Evolutionary conservation across 164 flowering plant species (phyloP).

Genomic region (Macadamia integrifolia): DNA sequence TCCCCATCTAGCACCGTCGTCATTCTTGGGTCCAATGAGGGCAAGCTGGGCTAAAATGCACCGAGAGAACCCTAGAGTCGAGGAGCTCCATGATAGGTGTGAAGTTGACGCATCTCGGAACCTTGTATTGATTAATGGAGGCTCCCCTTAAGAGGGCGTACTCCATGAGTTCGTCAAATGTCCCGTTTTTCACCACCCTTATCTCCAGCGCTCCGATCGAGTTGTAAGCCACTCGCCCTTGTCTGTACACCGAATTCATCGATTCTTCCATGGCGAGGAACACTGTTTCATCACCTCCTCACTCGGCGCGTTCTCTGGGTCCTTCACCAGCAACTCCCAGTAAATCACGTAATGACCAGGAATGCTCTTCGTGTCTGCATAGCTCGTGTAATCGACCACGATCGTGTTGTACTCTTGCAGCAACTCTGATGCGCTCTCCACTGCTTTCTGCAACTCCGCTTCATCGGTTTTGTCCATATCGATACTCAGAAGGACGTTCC

Average conservation of each 20-base stretch:
- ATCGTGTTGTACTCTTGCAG: slow-evolving; percentile 17
- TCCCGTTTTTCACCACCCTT: slow-evolving; percentile 33
- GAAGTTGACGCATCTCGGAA: slow-evolving; percentile 38
- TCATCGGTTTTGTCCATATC: slow-evolving; percentile 45
- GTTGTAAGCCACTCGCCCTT: slow-evolving; percentile 28
- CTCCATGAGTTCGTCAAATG: slow-evolving; percentile 48
- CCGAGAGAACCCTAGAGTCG: slow-evolving; percentile 31
- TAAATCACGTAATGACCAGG: slow-evolving; percentile 46
- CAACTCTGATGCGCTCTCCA: slow-evolving; percentile 26
- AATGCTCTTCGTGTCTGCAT: slow-evolving; percentile 29
- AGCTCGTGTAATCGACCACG: slow-evolving; percentile 40
- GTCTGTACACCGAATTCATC: slow-evolving; percentile 35
- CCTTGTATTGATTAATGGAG: slow-evolving; percentile 45
- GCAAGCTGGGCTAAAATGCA: slow-evolving; percentile 30
- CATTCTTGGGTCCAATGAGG: slow-evolving; percentile 36
- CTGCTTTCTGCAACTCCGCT: slow-evolving; percentile 36
- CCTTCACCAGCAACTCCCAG: slow-evolving; percentile 34
- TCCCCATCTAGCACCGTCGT: slow-evolving; percentile 1
- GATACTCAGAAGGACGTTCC: slow-evolving; percentile 38
- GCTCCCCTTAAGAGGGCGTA: slow-evolving; percentile 48
- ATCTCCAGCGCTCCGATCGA: slow-evolving; percentile 44
- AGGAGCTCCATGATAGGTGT: slow-evolving; percentile 37
- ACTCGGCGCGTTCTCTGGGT: slow-evolving; percentile 11
- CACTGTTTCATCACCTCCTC: slow-evolving; percentile 20
- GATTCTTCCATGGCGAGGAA: slow-evolving; percentile 33